These are phyloP conservation scores for Cladosporium cucumerinum DNA, from an alignment of 2,329 filamentous ascomycete species.

Conservation along the genomic window DNA sequence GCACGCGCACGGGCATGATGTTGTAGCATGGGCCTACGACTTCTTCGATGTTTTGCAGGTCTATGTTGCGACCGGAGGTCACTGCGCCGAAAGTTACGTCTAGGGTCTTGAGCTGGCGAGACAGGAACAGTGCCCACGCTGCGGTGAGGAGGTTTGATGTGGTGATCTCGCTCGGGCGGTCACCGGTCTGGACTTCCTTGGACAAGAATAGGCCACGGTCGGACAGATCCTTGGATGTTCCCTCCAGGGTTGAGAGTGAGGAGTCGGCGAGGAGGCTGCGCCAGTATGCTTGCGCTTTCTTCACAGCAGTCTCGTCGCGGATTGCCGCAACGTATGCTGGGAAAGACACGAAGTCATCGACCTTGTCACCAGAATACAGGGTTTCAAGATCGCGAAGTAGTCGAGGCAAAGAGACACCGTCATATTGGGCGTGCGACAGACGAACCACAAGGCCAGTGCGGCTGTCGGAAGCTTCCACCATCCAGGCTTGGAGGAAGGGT, in stretches of 20 bases:
- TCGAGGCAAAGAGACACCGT: slow-evolving; percentile 48
- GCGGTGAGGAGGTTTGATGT: slow-evolving; percentile 50
- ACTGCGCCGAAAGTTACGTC: slow-evolving; percentile 63
- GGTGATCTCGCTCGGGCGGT: slow-evolving; percentile 23
- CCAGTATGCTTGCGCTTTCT: slow-evolving; percentile 19
- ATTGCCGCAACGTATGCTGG: slow-evolving; percentile 7
- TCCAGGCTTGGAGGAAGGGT: slow-evolving; percentile 22
- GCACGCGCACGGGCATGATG: slow-evolving; percentile 62
- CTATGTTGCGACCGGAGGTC: slow-evolving; percentile 61
- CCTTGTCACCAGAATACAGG: slow-evolving; percentile 31
- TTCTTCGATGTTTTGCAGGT: slow-evolving; percentile 52
- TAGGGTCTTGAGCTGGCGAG: slow-evolving; percentile 46
- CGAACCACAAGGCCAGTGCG: slow-evolving; percentile 29
- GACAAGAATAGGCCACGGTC: slow-evolving; percentile 8
- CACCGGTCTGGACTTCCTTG: not conserved
- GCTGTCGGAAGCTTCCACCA: slow-evolving; percentile 28
- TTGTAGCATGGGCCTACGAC: slow-evolving; percentile 66
- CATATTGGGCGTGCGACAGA: slow-evolving; percentile 36
- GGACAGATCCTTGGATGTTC: not conserved
- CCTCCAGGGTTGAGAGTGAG: not conserved
- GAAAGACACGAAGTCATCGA: slow-evolving; percentile 7
- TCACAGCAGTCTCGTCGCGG: not conserved
- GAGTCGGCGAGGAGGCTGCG: slow-evolving; percentile 8
- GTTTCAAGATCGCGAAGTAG: slow-evolving; percentile 56
- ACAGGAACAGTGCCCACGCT: slow-evolving; percentile 56